A percentile compares a stretch with the other conserved stretches of the same genome.
Evolutionary conservation across 164 flowering plant species (phyloP).

Genomic region (Cinnamomum micranthum): DNA sequence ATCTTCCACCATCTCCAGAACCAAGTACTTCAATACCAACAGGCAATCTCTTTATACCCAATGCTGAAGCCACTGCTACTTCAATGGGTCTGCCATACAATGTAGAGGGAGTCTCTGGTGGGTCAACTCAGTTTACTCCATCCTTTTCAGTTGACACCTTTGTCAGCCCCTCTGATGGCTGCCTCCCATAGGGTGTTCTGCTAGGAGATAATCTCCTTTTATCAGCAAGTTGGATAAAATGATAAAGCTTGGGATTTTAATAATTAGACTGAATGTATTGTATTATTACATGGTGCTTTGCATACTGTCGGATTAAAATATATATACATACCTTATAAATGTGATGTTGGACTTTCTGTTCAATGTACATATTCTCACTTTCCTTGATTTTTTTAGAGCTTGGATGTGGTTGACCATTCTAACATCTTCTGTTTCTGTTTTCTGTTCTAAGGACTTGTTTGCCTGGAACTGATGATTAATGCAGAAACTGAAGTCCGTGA

Average conservation of each 20-base stretch:
- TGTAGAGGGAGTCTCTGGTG: slow-evolving; percentile 1
- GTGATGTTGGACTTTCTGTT: neutral
- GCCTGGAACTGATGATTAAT: no score
- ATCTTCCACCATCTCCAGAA: slow-evolving; percentile 2
- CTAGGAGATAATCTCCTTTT: neutral
- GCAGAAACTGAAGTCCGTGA: no score
- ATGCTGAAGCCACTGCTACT: slow-evolving; percentile 2
- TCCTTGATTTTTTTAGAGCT: no score
- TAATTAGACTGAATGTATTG: neutral
- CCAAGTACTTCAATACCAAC: neutral
- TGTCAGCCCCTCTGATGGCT: neutral
- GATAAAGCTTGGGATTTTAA: neutral
- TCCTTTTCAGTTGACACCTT: neutral
- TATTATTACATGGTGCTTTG: neutral
- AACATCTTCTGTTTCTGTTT: no score
- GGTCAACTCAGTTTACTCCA: slow-evolving; percentile 9
- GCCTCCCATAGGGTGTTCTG: neutral
- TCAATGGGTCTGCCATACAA: slow-evolving; percentile 3
- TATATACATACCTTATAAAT: no score
- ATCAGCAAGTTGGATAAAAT: neutral
- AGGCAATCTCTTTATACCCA: neutral
- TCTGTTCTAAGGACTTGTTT: no score
- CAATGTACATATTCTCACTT: no score
- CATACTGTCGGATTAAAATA: neutral
- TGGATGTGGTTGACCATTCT: no score